Percentiles rank a stretch among this genome's conserved stretches.
phyloP scores from a whole-genome alignment of 306 rosid species.

The Quercus glauca region DNA sequence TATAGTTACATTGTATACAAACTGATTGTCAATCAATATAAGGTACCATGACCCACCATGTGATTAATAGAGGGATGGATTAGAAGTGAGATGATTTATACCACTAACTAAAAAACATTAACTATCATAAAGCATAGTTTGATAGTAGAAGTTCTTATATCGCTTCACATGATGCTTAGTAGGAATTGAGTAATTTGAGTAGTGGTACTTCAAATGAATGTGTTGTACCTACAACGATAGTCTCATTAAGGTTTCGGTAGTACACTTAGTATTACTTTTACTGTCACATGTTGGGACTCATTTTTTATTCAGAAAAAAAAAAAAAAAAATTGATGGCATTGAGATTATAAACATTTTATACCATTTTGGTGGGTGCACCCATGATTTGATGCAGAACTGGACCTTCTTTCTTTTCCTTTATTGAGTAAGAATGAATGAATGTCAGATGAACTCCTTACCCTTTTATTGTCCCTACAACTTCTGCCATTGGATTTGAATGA shows the following conservation, averaged over 20 bases:
- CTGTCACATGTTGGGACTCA: too few relatives aligned
- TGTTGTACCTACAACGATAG: too few relatives aligned
- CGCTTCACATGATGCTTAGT: too few relatives aligned
- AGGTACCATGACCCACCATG: background rate
- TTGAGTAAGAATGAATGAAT: background rate
- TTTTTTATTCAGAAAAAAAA: too few relatives aligned
- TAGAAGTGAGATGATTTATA: background rate
- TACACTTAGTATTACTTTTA: too few relatives aligned
- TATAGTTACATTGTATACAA: background rate
- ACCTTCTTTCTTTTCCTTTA: background rate
- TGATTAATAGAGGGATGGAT: background rate
- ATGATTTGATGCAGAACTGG: background rate
- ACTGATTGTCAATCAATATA: conserved; percentile 1
- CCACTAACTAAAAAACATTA: background rate
- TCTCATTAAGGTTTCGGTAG: rapidly evolving
- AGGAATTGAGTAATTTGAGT: too few relatives aligned
- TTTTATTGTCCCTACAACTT: background rate
- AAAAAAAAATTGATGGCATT: background rate
- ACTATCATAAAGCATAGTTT: too few relatives aligned
- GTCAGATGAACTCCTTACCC: background rate
- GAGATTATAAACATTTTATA: background rate
- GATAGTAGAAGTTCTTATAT: rapidly evolving
- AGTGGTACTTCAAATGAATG: too few relatives aligned
- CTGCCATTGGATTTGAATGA: background rate
- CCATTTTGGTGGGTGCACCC: background rate